Base-by-base conservation (phyloP, 2,329 filamentous ascomycete species). In the Lachnellula occidentalis region DNA sequence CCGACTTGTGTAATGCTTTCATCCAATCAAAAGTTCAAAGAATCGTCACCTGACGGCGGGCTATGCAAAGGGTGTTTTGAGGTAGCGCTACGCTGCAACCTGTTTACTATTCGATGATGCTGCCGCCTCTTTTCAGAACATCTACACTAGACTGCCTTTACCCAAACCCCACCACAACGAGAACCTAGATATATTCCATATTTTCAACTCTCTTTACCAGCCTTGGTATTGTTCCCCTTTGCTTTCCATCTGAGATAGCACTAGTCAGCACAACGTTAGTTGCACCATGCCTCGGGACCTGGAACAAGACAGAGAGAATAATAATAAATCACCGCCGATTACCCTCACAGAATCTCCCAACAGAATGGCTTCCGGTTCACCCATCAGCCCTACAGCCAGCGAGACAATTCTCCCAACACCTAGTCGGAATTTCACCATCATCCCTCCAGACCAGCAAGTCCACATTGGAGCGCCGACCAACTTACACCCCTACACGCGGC, bases 401-500 rank as follows among this genome's bases (percentile, higher is more conserved):
- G 48, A n/a, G 9, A 17, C 48, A 24, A 2, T 19, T 14, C 41
- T 43, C 15, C 21, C 48, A 4, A 22, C 37, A 21, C 37, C 36
- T 14, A 19, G 37, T 15, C 41, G 45, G 21, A 46, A 45, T 14
- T 55, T 55, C 43, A 27, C 39, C n/a, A 56, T 56, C 17, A 31
- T 53, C 21, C 53, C 50, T 5, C 50, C 27, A 27, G 53, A 59
- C 31, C 60, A 67, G 41, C 62, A 64, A 45, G 51, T 50, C 56
- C 59, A 58, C 43, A 31, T 12, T 5, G 34, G 19, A 4, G 46
- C 50, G 41, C 54, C 58, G 9, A 84, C 86, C 64, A 76, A 81
- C 49, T 81, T 90, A 64, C 81, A 88, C 65, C 84, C 90, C 24
- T 87, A 88, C 64, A 80, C 88, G n/a, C 83, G 88, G 50, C 81